A percentile compares a stretch with the other conserved stretches of the same genome.
These are phyloP conservation scores for Globisporangium splendens DNA, from an alignment of 352 stramenopile species.

Conservation along the genomic window DNA sequence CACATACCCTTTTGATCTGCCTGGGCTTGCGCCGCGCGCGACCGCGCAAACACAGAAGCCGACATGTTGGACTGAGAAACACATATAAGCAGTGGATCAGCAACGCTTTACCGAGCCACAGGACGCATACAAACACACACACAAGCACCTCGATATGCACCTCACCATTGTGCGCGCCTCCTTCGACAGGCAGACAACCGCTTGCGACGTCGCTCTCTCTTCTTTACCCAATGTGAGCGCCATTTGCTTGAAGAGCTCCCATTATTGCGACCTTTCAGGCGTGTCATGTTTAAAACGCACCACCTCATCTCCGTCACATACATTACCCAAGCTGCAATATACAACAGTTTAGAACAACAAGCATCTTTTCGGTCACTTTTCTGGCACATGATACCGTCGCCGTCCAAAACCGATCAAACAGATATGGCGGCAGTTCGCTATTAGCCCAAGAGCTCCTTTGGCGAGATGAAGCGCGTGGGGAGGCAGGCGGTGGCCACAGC, in stretches of 20 bases:
- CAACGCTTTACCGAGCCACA: neutral
- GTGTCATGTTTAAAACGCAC: neutral
- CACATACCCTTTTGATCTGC: constrained; percentile 52
- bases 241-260: too few species aligned
- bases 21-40: constrained; percentile 57
- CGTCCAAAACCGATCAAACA: neutral
- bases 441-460: neutral
- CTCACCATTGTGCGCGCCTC: neutral
- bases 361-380: neutral
- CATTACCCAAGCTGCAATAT: neutral
- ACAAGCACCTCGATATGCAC: neutral
- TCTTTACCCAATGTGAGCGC: too few species aligned
- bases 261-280: constrained; percentile 6
- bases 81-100: neutral
- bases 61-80: constrained; percentile 34
- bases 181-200: too few species aligned
- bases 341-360: neutral
- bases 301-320: neutral
- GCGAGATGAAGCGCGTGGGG: neutral
- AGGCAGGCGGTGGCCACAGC: neutral
- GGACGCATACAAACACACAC: neutral
- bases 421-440: neutral
- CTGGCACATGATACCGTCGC: neutral
- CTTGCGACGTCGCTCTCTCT: too few species aligned
- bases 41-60: constrained; percentile 60